phyloP scores from a whole-genome alignment of 108 stramenopile species.

The Poteriospumella lacustris region DNA sequence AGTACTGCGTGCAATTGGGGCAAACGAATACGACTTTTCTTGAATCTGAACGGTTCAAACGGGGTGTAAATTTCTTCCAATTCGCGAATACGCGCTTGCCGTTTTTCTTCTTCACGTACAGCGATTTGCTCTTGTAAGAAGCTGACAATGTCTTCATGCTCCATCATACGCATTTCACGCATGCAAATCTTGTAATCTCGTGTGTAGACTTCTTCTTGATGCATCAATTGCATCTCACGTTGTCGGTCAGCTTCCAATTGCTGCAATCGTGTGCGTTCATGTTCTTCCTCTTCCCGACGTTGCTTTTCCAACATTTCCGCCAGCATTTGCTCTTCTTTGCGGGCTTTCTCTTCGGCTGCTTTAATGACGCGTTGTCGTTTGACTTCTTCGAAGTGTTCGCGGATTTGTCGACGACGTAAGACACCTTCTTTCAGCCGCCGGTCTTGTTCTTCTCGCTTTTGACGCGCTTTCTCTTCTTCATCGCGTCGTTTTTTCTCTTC shows the following conservation, averaged over 20 bases:
- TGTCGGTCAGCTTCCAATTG: not conserved
- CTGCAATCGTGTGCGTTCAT: not conserved
- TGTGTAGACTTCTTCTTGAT: not conserved
- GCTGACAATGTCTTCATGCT: not conserved
- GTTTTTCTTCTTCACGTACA: not conserved
- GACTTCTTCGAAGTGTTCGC: conserved; percentile 10
- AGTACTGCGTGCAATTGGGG: not conserved
- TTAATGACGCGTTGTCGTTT: not conserved
- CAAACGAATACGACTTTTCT: not conserved
- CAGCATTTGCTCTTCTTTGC: not conserved
- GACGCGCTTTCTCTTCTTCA: not conserved
- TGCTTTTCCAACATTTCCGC: not conserved
- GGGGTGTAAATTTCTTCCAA: conserved; percentile 1
- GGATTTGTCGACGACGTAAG: not conserved
- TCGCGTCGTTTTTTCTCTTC: not conserved
- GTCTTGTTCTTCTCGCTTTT: not conserved
- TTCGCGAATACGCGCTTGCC: not conserved
- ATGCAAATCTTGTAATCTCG: not conserved
- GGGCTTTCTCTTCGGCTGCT: not conserved
- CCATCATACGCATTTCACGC: not conserved
- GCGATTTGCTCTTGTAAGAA: not conserved
- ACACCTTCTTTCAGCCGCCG: not conserved
- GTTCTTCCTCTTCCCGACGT: not conserved
- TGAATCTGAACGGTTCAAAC: not conserved
- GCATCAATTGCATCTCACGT: not conserved